Base-by-base conservation (phyloP, 2,329 filamentous ascomycete species). In the Neonectria punicea region DNA sequence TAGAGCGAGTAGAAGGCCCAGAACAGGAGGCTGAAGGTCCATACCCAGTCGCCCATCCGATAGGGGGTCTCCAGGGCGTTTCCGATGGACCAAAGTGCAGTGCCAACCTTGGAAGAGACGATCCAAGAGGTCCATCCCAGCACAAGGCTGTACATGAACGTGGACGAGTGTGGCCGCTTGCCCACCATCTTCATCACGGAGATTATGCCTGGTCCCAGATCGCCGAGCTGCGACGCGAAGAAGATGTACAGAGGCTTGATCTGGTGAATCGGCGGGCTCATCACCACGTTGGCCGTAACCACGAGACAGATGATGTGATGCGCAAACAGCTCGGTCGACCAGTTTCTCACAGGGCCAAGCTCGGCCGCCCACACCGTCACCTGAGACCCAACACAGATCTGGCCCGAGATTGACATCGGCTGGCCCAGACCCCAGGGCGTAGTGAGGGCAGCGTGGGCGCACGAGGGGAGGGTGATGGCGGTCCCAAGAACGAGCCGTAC, bases 161-260 rank as follows among this genome's bases (percentile, higher is more conserved):
- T 61, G 2, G 69, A 74, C 2, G 61, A 70, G 7, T 55, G 22
- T 5, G 70, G 61, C 2, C 57, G 54, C 18, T 58, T 46, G 1
- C 73, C 74, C 2, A 51, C 46, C n/a, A 53, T 65, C 56, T 70
- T 68, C n/a, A 75, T 51, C 9, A 74, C 47, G 20, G 54, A 60
- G 7, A 73, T 58, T n/a, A 61, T 51, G 9, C 61, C 70, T 2
- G 72, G 64, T 0, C 67, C 67, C 6, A 75, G 51, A 30, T 75
- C 73, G 8, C 74, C 74, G 0, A 72, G 47, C 25, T 74, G 69
- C n/a, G 74, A 71, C 4, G 70, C 68, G 50, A 72, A 69, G 56
- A 66, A 71, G 22, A 75, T 67, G 28, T 72, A 75, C 1, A 75
- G n/a, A 16, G 73, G 70, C 46, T 71, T 71, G 36, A 75, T 71